These are phyloP conservation scores for Cardamine chenopodiifolia DNA, from an alignment of 345 rosid species.

Conservation along the genomic window DNA sequence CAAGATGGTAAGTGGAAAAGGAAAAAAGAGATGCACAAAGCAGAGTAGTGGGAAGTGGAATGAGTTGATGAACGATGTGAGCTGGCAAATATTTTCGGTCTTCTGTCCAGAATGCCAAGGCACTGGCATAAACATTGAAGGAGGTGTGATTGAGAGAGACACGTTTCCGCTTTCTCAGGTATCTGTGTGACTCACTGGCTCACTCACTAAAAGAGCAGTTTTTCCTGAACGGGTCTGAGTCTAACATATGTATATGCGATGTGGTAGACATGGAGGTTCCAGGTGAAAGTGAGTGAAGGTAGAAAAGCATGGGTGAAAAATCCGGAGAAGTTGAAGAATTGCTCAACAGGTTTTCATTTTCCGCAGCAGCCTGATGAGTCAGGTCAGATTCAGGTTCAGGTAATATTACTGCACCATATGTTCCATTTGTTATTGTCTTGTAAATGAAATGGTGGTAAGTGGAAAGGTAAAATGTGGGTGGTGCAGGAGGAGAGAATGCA, in stretches of 20 bases:
- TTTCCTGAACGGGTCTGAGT: not conserved
- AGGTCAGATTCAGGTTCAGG: conserved; percentile 47
- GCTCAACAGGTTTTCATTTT: conserved; percentile 81
- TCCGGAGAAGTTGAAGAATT: conserved; percentile 73
- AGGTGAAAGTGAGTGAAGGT: conserved; percentile 74
- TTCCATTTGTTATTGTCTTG: not conserved
- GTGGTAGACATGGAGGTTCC: conserved; percentile 71
- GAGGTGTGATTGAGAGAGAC: conserved; percentile 64
- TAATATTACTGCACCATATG: conserved; percentile 25
- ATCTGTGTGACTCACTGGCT: conserved; percentile 20
- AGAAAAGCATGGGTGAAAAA: conserved; percentile 84
- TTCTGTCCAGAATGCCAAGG: conserved; percentile 99
- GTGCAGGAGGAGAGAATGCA: conserved; percentile 61
- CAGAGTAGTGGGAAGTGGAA: conserved; percentile 52
- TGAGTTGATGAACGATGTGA: conserved; percentile 37
- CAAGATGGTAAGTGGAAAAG: conserved; percentile 49
- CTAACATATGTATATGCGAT: conserved; percentile 12
- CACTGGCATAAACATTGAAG: conserved; percentile 63
- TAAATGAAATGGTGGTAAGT: conserved; percentile 1
- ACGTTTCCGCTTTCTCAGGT: conserved; percentile 80
- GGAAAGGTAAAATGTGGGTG: not conserved
- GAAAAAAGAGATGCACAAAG: conserved; percentile 56
- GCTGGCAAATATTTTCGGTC: conserved; percentile 53
- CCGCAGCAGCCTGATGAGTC: conserved; percentile 49
- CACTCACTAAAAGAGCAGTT: not conserved